Base-by-base conservation (phyloP, 2,329 filamentous ascomycete species). In the Fusarium clavum region DNA sequence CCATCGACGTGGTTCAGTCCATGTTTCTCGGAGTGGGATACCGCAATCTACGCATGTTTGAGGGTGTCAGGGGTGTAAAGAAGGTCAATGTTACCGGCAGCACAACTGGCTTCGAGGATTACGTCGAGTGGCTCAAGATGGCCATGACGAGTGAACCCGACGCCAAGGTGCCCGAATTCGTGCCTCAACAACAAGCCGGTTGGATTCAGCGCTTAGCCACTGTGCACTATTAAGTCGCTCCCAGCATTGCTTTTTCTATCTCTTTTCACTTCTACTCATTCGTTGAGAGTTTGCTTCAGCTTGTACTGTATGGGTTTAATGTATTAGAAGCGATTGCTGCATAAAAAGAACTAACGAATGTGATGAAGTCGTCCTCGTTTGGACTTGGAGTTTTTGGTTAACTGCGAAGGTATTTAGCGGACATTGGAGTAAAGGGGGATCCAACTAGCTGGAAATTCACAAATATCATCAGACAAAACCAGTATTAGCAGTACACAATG, bases 11-110 rank as follows among this genome's bases (percentile, higher is more conserved):
- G 13, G 77, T 78, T 68, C 81, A 82, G 75, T 74, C 77, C 34
- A 72, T 75, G 51, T 84, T 82, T 70, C 73, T 79, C n/a, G 77
- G 78, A 38, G 81, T 78, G 34, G 79, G 78, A 27, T 79, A 79
- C 29, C 75, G 75, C 43, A 81, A 81, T 30, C 72, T 85, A 53
- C 71, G 75, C 41, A 75, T 78, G 62, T 81, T 85, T 58, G 83
- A 85, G 75, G 78, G 75, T 8, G 80, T 85, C 29, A 69, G 83
- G 24, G 82, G 80, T 30, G 79, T 85, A 25, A 73, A 77, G 48
- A 64, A 69, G 14, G 81, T 81, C 9, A 66, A 61, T 9, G 73
- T 85, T 45, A 61, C 63, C 1, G 83, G 83, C 18, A 81, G 80
- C 73, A 77, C 77, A 13, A 78, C 74, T 4, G 82, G 82, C 40